phyloP scores from a whole-genome alignment of 306 rosid genomes.

The Citrullus colocynthis region DNA sequence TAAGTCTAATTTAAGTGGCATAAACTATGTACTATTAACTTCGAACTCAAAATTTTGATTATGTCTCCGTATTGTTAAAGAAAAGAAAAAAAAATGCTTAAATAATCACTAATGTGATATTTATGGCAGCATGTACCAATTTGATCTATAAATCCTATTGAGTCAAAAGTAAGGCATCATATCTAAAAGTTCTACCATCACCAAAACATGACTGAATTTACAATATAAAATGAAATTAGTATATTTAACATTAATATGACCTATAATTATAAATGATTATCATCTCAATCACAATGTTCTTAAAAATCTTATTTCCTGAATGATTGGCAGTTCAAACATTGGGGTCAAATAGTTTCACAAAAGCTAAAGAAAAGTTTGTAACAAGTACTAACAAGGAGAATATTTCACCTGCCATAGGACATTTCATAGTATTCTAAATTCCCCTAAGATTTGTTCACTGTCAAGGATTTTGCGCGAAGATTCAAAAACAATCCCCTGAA shows the following conservation, averaged over 20 bases:
- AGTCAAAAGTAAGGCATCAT: not conserved
- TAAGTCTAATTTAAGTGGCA: too few species aligned
- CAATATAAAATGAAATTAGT: too few species aligned
- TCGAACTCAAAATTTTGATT: too few species aligned
- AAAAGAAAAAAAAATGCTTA: too few species aligned
- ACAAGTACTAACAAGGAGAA: not conserved
- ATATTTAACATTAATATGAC: too few species aligned
- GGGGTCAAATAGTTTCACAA: not conserved
- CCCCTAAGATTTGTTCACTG: constrained; percentile 14
- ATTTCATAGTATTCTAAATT: not conserved
- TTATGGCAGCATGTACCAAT: too few species aligned
- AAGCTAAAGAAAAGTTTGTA: not conserved
- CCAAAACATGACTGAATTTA: not conserved
- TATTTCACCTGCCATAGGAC: not conserved
- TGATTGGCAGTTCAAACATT: not conserved
- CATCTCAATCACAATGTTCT: not conserved
- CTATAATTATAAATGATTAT: not conserved
- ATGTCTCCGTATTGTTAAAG: too few species aligned
- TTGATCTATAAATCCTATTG: not conserved
- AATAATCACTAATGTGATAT: too few species aligned
- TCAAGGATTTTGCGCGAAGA: constrained; percentile 55
- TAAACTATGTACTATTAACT: too few species aligned
- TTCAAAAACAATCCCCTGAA: constrained; percentile 87
- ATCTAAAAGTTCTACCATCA: not conserved
- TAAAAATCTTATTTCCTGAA: not conserved